phyloP scores from a whole-genome alignment of 805 yeast species.

The Pichia manshurica region DNA sequence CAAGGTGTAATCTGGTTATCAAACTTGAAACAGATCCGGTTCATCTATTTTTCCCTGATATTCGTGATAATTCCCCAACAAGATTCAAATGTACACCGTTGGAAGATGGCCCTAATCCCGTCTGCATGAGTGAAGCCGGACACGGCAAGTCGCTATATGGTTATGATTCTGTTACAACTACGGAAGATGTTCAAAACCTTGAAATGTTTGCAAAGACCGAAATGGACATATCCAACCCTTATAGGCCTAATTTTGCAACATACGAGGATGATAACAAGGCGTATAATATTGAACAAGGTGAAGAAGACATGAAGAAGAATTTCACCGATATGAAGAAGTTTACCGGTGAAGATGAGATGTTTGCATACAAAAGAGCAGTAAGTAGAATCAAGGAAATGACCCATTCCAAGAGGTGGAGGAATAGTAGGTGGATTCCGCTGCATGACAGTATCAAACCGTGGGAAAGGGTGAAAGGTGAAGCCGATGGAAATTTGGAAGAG shows the following conservation, averaged over 20 bases:
- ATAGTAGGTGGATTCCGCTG: conserved; percentile 50
- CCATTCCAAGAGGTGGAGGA: conserved; percentile 40
- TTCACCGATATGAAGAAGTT: conserved; percentile 49
- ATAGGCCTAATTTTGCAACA: conserved; percentile 62
- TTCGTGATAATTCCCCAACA: conserved; percentile 6
- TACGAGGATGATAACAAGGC: conserved; percentile 45
- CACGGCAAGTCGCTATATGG: not conserved
- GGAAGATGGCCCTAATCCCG: conserved; percentile 12
- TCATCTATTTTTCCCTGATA: conserved; percentile 58
- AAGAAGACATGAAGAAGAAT: conserved; percentile 27
- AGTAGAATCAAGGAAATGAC: conserved; percentile 47
- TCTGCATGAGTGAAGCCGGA: conserved; percentile 9
- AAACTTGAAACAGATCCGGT: conserved; percentile 46
- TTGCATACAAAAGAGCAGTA: conserved; percentile 67
- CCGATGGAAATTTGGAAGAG: not conserved
- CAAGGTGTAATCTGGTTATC: conserved; percentile 54
- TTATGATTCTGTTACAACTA: not conserved
- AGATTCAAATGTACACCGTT: conserved; percentile 17
- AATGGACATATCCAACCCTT: conserved; percentile 55
- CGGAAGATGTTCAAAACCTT: conserved; percentile 40
- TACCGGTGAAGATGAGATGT: conserved; percentile 73
- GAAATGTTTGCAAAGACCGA: conserved; percentile 66
- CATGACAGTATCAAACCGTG: conserved; percentile 50
- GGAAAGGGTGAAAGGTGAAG: conserved; percentile 32
- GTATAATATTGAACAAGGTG: conserved; percentile 22